Evolutionary conservation across 257 asterid genomes (phyloP).

Genomic region (Solanum sitiens): DNA sequence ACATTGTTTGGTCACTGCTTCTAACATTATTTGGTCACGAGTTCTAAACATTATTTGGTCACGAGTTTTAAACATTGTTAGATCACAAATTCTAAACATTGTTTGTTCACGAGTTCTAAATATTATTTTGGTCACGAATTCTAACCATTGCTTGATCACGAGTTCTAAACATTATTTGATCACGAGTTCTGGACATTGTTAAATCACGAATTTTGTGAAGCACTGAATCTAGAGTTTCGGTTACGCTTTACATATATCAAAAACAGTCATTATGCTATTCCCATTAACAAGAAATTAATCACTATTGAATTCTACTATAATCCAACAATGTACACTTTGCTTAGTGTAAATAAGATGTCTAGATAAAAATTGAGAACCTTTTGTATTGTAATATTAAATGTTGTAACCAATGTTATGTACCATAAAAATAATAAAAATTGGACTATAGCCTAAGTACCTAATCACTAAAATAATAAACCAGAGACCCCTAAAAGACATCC

Average conservation of each 20-base stretch:
- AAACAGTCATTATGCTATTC: background rate
- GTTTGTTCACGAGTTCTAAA: no score
- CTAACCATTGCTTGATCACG: background rate
- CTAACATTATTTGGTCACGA: no score
- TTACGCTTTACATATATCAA: background rate
- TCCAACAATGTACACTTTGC: background rate
- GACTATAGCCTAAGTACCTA: background rate
- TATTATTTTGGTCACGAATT: background rate
- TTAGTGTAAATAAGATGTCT: background rate
- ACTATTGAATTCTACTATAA: background rate
- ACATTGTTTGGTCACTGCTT: no score
- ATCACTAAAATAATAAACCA: background rate
- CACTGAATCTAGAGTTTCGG: background rate
- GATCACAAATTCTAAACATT: no score
- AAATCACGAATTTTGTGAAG: background rate
- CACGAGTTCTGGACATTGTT: background rate
- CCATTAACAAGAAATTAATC: background rate
- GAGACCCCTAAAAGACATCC: constrained; percentile 7
- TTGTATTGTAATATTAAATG: background rate
- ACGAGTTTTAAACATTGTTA: no score
- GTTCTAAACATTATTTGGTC: no score
- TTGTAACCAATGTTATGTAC: background rate
- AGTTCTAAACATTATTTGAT: background rate
- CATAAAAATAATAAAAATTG: background rate
- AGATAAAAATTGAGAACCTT: background rate